Conservation (phyloP, 1,139 yeast genomes). For the Saccharomycopsis crataegensis region DNA sequence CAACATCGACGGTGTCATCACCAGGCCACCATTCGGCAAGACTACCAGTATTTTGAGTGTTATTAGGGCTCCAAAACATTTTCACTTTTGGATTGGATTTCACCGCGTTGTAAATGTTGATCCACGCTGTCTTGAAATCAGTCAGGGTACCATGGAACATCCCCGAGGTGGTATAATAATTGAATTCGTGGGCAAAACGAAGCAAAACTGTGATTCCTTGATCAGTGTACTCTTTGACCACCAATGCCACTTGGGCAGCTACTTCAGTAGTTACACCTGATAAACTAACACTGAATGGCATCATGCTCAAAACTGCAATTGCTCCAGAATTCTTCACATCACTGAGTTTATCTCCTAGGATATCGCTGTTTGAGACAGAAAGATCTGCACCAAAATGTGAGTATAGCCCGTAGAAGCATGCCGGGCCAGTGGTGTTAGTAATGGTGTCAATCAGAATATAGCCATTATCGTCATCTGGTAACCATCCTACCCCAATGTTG, state of each 20-base stretch:
- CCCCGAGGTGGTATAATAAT: background rate
- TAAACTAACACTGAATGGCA: slow-evolving; percentile 1
- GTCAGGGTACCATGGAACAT: background rate
- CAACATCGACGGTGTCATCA: slow-evolving; percentile 7
- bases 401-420: slow-evolving; percentile 10
- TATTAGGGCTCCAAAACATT: slow-evolving; percentile 4
- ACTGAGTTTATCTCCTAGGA: slow-evolving; percentile 4
- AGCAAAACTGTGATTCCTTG: slow-evolving; percentile 4
- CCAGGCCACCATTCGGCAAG: slow-evolving; percentile 7
- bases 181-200: slow-evolving; percentile 9
- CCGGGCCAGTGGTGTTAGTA: slow-evolving; percentile 4
- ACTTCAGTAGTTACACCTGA: background rate
- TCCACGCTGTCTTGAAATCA: slow-evolving; percentile 5
- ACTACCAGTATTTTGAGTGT: background rate
- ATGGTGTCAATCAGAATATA: slow-evolving; percentile 5
- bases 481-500: slow-evolving; percentile 6
- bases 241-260: slow-evolving; percentile 4
- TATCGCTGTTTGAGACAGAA: slow-evolving; percentile 1
- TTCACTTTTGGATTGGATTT: background rate
- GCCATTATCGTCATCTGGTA: slow-evolving; percentile 8
- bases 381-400: slow-evolving; percentile 8
- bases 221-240: slow-evolving; percentile 2
- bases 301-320: slow-evolving; percentile 6
- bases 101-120: slow-evolving; percentile 1
- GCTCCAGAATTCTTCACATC: slow-evolving; percentile 10